phyloP scores from a whole-genome alignment of 352 stramenopile species.

The Globisporangium heterothallicum region DNA sequence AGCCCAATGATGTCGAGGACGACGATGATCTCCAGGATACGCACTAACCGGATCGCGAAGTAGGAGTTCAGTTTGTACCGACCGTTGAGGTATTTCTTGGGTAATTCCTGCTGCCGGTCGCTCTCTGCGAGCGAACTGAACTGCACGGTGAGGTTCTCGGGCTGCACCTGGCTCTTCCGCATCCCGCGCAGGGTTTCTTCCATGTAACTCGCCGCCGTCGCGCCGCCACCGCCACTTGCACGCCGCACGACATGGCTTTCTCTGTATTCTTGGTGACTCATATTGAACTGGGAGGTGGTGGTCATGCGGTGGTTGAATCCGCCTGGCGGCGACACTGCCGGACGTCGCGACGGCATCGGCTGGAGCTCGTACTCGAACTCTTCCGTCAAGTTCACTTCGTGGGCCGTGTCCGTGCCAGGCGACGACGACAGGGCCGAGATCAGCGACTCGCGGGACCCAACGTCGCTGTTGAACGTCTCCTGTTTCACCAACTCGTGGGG shows the following conservation, averaged over 20 bases:
- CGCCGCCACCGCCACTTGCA: background rate
- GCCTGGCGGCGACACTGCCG: background rate
- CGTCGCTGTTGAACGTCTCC: constrained; percentile 38
- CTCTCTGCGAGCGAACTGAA: constrained; percentile 26
- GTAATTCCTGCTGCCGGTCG: constrained; percentile 19
- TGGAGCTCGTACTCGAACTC: constrained; percentile 16
- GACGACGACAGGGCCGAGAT: constrained; percentile 6
- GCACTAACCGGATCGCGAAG: constrained; percentile 59
- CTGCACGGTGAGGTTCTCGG: constrained; percentile 22
- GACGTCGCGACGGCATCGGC: constrained; percentile 8
- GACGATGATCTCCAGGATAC: constrained; percentile 57
- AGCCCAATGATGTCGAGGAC: constrained; percentile 50
- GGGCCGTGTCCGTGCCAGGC: constrained; percentile 7
- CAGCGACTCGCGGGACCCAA: constrained; percentile 10
- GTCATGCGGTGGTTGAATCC: background rate
- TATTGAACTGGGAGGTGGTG: constrained; percentile 3
- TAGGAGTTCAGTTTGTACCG: constrained; percentile 80
- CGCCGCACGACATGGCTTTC: background rate
- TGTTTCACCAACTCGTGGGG: constrained; percentile 16
- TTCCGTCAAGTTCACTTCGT: constrained; percentile 12
- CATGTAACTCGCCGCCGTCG: constrained; percentile 11
- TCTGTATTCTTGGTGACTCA: background rate
- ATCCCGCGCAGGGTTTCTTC: constrained; percentile 11
- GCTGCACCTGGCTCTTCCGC: constrained; percentile 9
- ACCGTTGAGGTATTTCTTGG: constrained; percentile 38